These are phyloP conservation scores for Colletotrichum sp. DNA, from an alignment of 2,329 filamentous ascomycete species.

Conservation along the genomic window DNA sequence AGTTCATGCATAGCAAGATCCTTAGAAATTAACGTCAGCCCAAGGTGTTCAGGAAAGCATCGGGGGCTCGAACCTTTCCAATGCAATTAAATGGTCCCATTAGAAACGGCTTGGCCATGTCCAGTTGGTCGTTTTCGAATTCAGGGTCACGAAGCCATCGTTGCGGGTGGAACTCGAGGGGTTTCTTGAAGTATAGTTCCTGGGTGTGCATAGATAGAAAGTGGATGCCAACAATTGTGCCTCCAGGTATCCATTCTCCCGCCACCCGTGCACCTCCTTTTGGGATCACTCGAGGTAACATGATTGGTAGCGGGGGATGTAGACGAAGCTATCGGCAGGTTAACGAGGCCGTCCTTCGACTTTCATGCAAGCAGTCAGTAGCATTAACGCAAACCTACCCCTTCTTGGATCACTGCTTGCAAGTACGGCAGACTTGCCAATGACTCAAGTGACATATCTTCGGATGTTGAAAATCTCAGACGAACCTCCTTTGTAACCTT, in stretches of 20 bases:
- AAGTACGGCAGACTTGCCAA: background rate
- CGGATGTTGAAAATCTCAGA: background rate
- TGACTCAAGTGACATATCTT: background rate
- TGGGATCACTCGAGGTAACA: background rate
- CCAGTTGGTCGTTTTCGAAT: background rate
- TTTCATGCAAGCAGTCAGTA: background rate
- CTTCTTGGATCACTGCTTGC: background rate
- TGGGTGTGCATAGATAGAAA: background rate
- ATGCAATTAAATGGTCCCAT: constrained; percentile 50
- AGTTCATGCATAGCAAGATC: background rate
- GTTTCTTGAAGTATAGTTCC: background rate
- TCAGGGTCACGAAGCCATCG: background rate
- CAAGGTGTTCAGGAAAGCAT: too few relatives aligned
- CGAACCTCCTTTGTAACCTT: constrained; percentile 8
- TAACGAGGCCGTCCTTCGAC: background rate
- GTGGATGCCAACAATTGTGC: background rate
- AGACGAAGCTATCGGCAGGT: background rate
- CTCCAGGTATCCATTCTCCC: background rate
- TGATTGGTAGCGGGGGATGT: background rate
- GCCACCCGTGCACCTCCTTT: background rate
- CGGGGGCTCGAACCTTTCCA: constrained; percentile 30
- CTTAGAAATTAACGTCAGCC: background rate
- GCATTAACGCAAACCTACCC: background rate
- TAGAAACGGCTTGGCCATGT: background rate
- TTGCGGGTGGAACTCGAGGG: constrained; percentile 53